Base-by-base conservation (phyloP, 495 filamentous ascomycete genomes). In the Letharia lupina region DNA sequence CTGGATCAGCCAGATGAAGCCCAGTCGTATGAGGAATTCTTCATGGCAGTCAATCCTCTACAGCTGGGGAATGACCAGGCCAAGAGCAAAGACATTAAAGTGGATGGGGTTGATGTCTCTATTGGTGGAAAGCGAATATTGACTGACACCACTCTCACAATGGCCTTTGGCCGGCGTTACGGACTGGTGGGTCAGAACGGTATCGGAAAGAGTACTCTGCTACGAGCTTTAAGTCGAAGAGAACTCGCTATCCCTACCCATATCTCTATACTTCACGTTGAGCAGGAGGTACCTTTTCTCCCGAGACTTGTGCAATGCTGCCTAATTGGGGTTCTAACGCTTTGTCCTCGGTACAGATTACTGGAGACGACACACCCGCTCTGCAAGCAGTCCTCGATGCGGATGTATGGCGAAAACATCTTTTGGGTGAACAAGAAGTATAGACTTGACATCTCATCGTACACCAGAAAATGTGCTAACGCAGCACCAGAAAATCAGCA, bases 11-110 rank as follows among this genome's bases (percentile, higher is more conserved):
- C 90, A 6, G 86, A 90, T 68, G 85, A 90, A 68, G 79, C 92
- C n/a, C 87, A 96, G 83, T 91, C 90, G 6, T 99, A 99, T 75
- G 94, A 99, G 75, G 95, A 99, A 73, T 98, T 99, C 79, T 99
- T 92, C 82, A 98, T 99, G 94, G 86, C 89, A 50, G 94, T 99
- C 79, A 99, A 99, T 75, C 94, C 94, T 50, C 81, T 99, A 52
- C 94, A 96, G 71, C 70, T 98, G 67, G 93, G 91, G 56, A 77
- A 84, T n/a, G 87, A 88, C 68, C 76, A 83, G 63, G 77, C 86
- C 15, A 98, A 98, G 87, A 96, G 93, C 75, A 99, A 99, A 82
- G 94, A 99, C 75, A 95, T 99, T 80, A 99, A 98, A 80, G 80
- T 99, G 67, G 94, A 99, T 71, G 89, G 90, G 67, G 88, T 96